A percentile compares a stretch with the other conserved stretches of the same genome.
phyloP scores from a whole-genome alignment of 441 rosid species.

The Euphorbia corollata region DNA sequence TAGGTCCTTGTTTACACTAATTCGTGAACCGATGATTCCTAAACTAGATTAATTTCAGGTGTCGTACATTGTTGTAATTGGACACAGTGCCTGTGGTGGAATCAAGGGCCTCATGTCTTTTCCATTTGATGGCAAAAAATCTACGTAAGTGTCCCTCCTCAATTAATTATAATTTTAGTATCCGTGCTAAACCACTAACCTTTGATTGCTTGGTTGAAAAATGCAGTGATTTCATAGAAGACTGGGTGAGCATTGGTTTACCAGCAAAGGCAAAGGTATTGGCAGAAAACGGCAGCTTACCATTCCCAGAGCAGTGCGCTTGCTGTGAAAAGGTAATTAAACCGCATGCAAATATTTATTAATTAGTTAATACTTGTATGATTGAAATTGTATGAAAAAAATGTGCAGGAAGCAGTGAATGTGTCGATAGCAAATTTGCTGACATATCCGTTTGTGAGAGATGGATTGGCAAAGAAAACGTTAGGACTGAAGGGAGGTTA shows the following conservation, averaged over 20 bases:
- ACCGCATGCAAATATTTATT: neutral
- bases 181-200: no score
- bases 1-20: neutral
- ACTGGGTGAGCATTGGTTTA: slow-evolving; percentile 76
- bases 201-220: no score
- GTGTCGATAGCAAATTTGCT: slow-evolving; percentile 68
- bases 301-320: slow-evolving; percentile 47
- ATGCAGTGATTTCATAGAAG: slow-evolving; percentile 91
- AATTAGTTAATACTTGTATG: neutral
- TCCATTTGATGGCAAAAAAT: slow-evolving; percentile 60
- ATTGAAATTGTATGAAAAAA: neutral
- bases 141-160: slow-evolving; percentile 45
- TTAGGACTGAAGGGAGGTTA: slow-evolving; percentile 64
- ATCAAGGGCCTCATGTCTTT: slow-evolving; percentile 96
- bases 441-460: slow-evolving; percentile 79
- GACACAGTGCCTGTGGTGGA: slow-evolving; percentile 95
- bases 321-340: slow-evolving; percentile 62
- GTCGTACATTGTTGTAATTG: slow-evolving; percentile 73
- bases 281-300: slow-evolving; percentile 32
- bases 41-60: slow-evolving; percentile 34
- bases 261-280: slow-evolving; percentile 72
- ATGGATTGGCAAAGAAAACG: slow-evolving; percentile 54
- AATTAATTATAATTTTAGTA: no score
- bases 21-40: neutral
- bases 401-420: slow-evolving; percentile 82